These are phyloP conservation scores for Firmiana major DNA, from an alignment of 345 rosid species.

Conservation along the genomic window DNA sequence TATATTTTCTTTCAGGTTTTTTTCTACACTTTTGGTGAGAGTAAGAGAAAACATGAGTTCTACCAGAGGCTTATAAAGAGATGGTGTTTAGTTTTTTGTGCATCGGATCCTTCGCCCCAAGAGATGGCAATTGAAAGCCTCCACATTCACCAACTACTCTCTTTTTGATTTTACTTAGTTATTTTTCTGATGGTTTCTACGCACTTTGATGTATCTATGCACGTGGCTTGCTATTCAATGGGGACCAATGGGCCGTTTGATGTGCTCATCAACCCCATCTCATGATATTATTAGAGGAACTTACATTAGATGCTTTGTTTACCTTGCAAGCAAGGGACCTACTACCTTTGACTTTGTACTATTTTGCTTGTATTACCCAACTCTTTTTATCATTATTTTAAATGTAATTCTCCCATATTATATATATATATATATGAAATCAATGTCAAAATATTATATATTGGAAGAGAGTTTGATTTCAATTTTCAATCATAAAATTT, in stretches of 20 bases:
- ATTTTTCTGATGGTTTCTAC: conserved; percentile 16
- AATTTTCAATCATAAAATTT: neutral
- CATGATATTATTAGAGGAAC: neutral
- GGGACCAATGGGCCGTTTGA: neutral
- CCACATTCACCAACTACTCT: conserved; percentile 18
- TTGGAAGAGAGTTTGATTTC: neutral
- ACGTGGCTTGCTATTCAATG: conserved; percentile 53
- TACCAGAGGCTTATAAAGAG: neutral
- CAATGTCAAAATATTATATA: neutral
- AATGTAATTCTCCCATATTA: neutral
- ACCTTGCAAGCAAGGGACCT: conserved; percentile 36
- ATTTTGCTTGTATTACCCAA: neutral
- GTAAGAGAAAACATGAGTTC: neutral
- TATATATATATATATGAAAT: neutral
- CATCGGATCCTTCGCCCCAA: conserved; percentile 35
- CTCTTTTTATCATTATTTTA: neutral
- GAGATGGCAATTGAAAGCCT: conserved; percentile 25
- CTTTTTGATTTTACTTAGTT: neutral
- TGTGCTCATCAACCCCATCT: conserved; percentile 2
- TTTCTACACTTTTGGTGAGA: conserved; percentile 8
- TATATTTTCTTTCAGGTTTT: neutral
- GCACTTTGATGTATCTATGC: conserved; percentile 52
- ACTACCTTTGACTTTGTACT: conserved; percentile 37
- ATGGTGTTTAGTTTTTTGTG: conserved; percentile 13
- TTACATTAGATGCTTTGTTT: conserved; percentile 6